Evolutionary conservation across 345 rosid genomes (phyloP), one percentile per base, ranked within the genome.

Genomic region (Garcia nutans): DNA sequence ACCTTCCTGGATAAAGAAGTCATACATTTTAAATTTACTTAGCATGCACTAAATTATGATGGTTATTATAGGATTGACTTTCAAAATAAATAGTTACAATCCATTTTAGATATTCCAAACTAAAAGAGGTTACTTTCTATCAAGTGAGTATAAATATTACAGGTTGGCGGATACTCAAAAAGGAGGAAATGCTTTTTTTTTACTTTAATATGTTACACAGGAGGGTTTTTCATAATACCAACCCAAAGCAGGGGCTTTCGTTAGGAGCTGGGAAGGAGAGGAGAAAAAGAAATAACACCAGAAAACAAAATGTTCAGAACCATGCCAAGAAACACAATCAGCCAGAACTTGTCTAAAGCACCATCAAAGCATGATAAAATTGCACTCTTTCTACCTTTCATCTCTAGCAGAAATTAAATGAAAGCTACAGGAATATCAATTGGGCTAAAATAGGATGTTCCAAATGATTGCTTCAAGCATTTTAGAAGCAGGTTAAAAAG

Each of bases 401-500:
- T 50, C 55, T 11, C 55, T 10, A 13, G 15, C 8, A 50, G 55
- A 10, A 50, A 50, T 50, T 1, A 50, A 1, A 50, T 50, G 55
- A 50, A 50, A 50, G 19, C 16, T 2, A 50, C 17, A 50, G 20
- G 3, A 52, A 20, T 0, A 52, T 16, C 49, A 9, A n/a, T 57
- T 57, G 10, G 24, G 8, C n/a, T 0, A 61, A 24, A 61, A 0
- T 61, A 2, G 10, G 23, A 68, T 13, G 64, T 37, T 22, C 19
- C 22, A 11, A 68, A 28, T 26, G 66, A 23, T 2, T 52, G 24
- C 12, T 10, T 49, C 4, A 73, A 37, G 45, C 60, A 52, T 66
- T 61, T 49, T 65, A 56, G 56, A 58, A 42, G 72, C 72, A 28
- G 60, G 52, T 19, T 15, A 28, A 74, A 74, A 60, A 45, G 70